Conservation (phyloP, 169 alveolate genomes). For the Plasmodium malariae region DNA sequence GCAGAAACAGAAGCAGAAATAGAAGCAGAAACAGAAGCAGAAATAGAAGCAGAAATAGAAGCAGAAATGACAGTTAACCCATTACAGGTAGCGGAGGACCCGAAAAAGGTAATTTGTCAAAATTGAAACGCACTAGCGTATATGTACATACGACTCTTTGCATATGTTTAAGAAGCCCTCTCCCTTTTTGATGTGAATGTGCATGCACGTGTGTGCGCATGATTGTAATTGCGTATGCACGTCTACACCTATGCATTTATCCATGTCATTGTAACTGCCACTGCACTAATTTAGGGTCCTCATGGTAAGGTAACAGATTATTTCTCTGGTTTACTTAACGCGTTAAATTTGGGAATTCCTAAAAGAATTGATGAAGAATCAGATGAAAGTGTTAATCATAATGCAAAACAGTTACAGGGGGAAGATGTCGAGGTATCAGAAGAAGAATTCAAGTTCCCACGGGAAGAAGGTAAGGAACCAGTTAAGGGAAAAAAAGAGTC, state of each 20-base stretch:
- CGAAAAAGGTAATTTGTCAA: constrained; percentile 24
- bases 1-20: no score
- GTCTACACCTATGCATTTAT: no score
- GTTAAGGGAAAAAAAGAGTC: neutral
- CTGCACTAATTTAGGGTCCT: constrained; percentile 16
- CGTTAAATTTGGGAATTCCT: constrained; percentile 31
- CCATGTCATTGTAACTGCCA: no score
- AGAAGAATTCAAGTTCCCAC: neutral
- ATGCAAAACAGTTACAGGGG: neutral
- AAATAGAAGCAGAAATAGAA: constrained; percentile 8
- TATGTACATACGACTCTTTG: neutral
- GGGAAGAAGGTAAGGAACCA: neutral
- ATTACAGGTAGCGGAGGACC: constrained; percentile 4
- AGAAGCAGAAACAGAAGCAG: no score
- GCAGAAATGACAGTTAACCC: neutral
- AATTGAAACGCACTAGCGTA: neutral
- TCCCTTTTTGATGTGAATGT: no score
- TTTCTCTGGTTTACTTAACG: constrained; percentile 33
- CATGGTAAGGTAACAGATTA: constrained; percentile 6
- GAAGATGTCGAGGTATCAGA: neutral
- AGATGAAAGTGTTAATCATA: neutral
- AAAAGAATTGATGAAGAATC: neutral
- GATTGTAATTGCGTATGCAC: no score
- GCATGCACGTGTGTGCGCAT: no score
- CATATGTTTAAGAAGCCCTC: no score